A percentile compares a stretch with the other conserved stretches of the same genome.
Evolutionary conservation across 2,329 filamentous ascomycete genomes (phyloP).

Genomic region (Calonectria multiphialidica): DNA sequence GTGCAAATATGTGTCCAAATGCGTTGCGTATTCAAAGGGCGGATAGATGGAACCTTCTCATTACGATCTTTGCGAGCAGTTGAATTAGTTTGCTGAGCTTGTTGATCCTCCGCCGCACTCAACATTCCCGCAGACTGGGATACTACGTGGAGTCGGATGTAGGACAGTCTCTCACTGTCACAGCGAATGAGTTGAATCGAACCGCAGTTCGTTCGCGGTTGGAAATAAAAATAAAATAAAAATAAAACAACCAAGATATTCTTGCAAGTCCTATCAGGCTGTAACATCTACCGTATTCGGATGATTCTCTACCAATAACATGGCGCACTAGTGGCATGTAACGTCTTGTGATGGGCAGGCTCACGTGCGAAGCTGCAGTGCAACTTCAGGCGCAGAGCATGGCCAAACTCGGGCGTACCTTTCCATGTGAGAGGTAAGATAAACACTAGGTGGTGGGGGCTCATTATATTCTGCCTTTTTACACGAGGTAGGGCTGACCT

Average conservation of each 20-base stretch:
- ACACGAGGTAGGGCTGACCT: constrained; percentile 20
- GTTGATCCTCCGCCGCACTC: neutral
- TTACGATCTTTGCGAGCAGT: neutral
- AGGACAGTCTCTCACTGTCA: constrained; percentile 1
- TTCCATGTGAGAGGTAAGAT: constrained; percentile 2
- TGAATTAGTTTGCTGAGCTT: neutral
- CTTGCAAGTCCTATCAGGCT: neutral
- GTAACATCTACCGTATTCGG: neutral
- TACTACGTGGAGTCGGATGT: constrained; percentile 5
- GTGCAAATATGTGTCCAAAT: neutral
- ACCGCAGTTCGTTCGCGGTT: neutral
- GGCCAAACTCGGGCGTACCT: neutral
- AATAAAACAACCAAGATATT: neutral
- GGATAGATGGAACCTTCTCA: neutral
- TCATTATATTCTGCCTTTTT: constrained; percentile 1
- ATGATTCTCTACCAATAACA: neutral
- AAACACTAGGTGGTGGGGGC: constrained; percentile 11
- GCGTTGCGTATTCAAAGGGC: neutral
- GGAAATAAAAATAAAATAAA: neutral
- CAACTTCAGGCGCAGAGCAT: neutral
- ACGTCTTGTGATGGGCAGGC: constrained; percentile 10
- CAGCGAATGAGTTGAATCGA: neutral
- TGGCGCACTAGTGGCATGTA: neutral
- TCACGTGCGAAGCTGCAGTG: constrained; percentile 14
- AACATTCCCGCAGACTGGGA: neutral